Evolutionary conservation across 306 rosid genomes (phyloP), one percentile per base, ranked within the genome.

Genomic region (Myrica gale): DNA sequence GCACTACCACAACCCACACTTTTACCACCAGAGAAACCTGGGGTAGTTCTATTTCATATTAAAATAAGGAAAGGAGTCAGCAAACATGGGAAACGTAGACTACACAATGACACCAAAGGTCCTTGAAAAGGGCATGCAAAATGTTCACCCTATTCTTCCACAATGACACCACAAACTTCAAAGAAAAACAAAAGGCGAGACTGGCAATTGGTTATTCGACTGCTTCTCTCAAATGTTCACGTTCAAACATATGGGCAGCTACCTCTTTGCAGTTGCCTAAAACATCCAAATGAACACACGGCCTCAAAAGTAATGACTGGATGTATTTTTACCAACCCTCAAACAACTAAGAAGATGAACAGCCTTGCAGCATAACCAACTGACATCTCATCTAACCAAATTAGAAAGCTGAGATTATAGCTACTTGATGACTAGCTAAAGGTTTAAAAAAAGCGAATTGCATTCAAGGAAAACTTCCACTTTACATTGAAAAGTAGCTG

Each of bases 61-160:
- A 78, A 66, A 19, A 58, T 68, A 53, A 54, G 55, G 39, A 23
- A 68, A 45, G 58, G 55, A 72, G 41, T 7, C 32, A 26, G 32
- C 32, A 26, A 26, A 26, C 32, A 26, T 26, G 32, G 32, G 32
- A 26, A 26, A 26, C 1, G 32, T 26, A 26, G 32, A 26, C 32
- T 26, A 48, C 16, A 12, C 13, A 48, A 48, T 48, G 52, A 48
- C 52, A 11, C 52, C 52, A 48, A 48, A 26, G 32, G 51, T 69
- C 78, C 73, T 50, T 69, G 62, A 15, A 71, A 74, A 52, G 21
- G 13, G 50, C 77, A 61, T 26, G 58, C 63, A 79, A 65, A 76
- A 26, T 11, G 11, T 46, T 74, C 50, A 67, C 54, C 54, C 58
- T 54, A 26, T 55, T 77, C 63, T 54, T 8, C 20, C 32, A 21